Evolutionary conservation across 2,329 filamentous ascomycete genomes (phyloP), one percentile per base, ranked within the genome.

Genomic region (Zalaria obscura): DNA sequence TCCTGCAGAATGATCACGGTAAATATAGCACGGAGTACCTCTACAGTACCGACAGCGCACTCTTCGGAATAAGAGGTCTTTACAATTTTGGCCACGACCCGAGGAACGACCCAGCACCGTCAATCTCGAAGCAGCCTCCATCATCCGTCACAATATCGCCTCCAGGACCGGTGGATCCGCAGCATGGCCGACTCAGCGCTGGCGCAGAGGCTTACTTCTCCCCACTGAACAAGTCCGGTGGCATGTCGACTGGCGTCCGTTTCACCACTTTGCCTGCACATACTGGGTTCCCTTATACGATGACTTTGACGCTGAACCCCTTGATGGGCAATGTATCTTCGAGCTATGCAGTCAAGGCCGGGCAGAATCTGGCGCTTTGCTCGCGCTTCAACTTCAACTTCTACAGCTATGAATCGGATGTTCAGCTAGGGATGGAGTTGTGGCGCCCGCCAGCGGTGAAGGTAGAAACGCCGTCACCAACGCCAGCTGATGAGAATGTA

Each of bases 161-260:
- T 2, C 11, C 43, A 5, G 31, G 3, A 1, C 10, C 39, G 9
- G 39, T 35, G 5, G 78, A 82, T 55, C 75, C 72, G 50, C 76
- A 80, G 44, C 82, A 78, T 65, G 88, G 83, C 5, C 78, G 89
- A 18, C 86, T 96, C 58, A 93, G 85, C 54, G 84, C 85, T 3
- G 91, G 91, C 31, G 89, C 80, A 42, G 91, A 98, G 62, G 70
- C 93, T 31, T 98, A 96, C 66, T 98, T 98, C 66, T 91, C 89
- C 25, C 81, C 88, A 1, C 66, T 95, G 45, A 96, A 95, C 59
- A 95, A 95, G 57, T 86, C 87, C 25, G 85, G 89, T 38, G 91
- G 91, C 37, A 76, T 95, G 57, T 94, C 86, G 48, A 76, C 93
- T 5, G 91, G 88, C 5, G 70, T 87, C 38, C 77, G 91, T 39